Evolutionary conservation across 1,284 basidiomycete species (phyloP).

Genomic region (Melampsora larici-populina): DNA sequence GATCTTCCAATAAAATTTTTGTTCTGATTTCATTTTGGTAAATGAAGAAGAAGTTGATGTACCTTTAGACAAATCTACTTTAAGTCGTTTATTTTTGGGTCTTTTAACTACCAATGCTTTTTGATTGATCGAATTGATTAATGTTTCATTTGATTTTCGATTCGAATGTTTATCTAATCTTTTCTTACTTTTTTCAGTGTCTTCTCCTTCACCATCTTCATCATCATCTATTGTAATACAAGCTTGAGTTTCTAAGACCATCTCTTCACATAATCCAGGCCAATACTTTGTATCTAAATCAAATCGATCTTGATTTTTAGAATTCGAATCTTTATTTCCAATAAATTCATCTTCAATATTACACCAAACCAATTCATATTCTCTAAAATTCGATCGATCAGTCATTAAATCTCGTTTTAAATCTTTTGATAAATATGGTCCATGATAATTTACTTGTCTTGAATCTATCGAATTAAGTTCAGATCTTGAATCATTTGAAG

Average conservation of each 20-base stretch:
- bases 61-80: neutral
- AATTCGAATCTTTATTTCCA: neutral
- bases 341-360: constrained; percentile 8
- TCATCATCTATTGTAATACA: constrained; percentile 20
- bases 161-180: neutral
- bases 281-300: constrained; percentile 35
- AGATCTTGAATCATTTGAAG: constrained; percentile 7
- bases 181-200: neutral
- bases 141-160: neutral
- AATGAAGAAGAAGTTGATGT: neutral
- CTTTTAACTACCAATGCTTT: neutral
- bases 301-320: neutral
- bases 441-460: constrained; percentile 11
- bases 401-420: constrained; percentile 14
- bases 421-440: constrained; percentile 25
- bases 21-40: neutral
- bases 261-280: constrained; percentile 30
- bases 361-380: constrained; percentile 39
- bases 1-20: constrained; percentile 26
- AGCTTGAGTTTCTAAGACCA: constrained; percentile 10
- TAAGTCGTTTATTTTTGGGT: neutral
- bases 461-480: neutral
- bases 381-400: constrained; percentile 34
- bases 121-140: neutral
- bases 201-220: neutral